Percentiles rank a stretch among this genome's conserved stretches.
Conservation (phyloP, 2,329 filamentous ascomycete genomes). For the Zalaria obscura region DNA sequence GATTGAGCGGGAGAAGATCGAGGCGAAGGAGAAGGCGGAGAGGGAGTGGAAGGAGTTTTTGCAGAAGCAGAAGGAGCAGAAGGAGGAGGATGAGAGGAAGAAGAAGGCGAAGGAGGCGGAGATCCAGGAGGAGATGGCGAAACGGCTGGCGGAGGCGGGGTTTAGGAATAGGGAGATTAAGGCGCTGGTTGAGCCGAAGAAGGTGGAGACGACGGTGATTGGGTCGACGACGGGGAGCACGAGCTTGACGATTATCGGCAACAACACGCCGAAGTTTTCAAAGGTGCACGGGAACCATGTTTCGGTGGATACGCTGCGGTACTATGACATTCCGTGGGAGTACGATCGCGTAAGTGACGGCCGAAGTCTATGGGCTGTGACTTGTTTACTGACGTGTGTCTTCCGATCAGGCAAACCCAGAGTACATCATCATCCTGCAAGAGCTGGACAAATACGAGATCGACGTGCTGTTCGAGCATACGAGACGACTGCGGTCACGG, state of each 20-base stretch:
- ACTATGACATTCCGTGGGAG: slow-evolving; percentile 35
- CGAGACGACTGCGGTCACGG: slow-evolving; percentile 24
- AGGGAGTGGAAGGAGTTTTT: slow-evolving; percentile 23
- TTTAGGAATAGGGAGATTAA: slow-evolving; percentile 35
- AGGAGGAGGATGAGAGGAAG: slow-evolving; percentile 25
- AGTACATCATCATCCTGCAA: slow-evolving; percentile 35
- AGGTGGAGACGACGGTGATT: slow-evolving; percentile 20
- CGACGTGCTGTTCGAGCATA: slow-evolving; percentile 36
- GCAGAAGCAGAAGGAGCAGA: slow-evolving; percentile 24
- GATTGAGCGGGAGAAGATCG: slow-evolving; percentile 4
- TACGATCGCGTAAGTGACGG: slow-evolving; percentile 28
- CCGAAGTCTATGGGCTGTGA: not conserved
- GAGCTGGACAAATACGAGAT: slow-evolving; percentile 35
- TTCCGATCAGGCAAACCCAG: slow-evolving; percentile 21
- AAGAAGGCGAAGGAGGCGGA: slow-evolving; percentile 25
- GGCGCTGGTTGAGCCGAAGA: slow-evolving; percentile 32
- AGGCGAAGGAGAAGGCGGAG: slow-evolving; percentile 28
- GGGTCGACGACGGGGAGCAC: slow-evolving; percentile 7
- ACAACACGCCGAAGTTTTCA: slow-evolving; percentile 26
- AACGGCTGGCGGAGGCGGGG: slow-evolving; percentile 27
- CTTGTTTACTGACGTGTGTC: not conserved
- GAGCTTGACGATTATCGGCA: not conserved
- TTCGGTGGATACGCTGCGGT: slow-evolving; percentile 29
- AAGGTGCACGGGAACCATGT: slow-evolving; percentile 33
- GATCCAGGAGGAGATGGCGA: slow-evolving; percentile 31